Conservation (phyloP, 805 yeast genomes). For the Jamesozyma lodderae region DNA sequence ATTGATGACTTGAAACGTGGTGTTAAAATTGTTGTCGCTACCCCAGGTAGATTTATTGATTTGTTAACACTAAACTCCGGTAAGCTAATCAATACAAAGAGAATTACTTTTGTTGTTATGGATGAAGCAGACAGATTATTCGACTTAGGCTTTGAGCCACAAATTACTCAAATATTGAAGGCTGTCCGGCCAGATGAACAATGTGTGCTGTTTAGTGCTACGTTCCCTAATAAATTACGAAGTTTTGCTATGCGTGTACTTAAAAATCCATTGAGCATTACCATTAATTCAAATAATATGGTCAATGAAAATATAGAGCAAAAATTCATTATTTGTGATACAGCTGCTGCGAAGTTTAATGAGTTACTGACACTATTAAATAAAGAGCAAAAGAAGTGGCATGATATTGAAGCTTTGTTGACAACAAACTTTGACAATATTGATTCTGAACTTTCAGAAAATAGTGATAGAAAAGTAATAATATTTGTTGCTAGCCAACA, state of each 20-base stretch:
- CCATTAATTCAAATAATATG: conserved; percentile 70
- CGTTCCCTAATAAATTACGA: conserved; percentile 79
- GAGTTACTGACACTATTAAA: conserved; percentile 44
- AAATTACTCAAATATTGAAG: conserved; percentile 68
- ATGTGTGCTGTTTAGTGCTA: conserved; percentile 87
- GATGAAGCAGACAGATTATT: conserved; percentile 97
- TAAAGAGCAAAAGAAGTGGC: background rate
- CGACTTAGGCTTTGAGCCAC: conserved; percentile 96
- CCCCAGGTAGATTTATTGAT: conserved; percentile 93
- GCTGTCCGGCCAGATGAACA: conserved; percentile 81
- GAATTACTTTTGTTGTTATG: conserved; percentile 74
- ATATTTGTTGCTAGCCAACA: conserved; percentile 85
- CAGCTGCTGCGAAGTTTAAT: conserved; percentile 47
- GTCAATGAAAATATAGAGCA: conserved; percentile 80
- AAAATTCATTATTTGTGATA: conserved; percentile 48
- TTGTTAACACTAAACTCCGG: conserved; percentile 77
- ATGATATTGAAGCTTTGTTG: background rate
- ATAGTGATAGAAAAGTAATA: conserved; percentile 44
- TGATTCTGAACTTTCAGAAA: conserved; percentile 27
- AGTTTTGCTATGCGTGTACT: conserved; percentile 59
- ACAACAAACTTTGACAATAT: conserved; percentile 7
- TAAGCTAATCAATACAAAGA: conserved; percentile 48
- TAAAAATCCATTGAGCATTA: conserved; percentile 58
- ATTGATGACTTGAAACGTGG: conserved; percentile 73
- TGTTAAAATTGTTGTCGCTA: conserved; percentile 75